Evolutionary conservation across 495 filamentous ascomycete genomes (phyloP), one percentile per base, ranked within the genome.

Genomic region (Pyrenula aspistea): DNA sequence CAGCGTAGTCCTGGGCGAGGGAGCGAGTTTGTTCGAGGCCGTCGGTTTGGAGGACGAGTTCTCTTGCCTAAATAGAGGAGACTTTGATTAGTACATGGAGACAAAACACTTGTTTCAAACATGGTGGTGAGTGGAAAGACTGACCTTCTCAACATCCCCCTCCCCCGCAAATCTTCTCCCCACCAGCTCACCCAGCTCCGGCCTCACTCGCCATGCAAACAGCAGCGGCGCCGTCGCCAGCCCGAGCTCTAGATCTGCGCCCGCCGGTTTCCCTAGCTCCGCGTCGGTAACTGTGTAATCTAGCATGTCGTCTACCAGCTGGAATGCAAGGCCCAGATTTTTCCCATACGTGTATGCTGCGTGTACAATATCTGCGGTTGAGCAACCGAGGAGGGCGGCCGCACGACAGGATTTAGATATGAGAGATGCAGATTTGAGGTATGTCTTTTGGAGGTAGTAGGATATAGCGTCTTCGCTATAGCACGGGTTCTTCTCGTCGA

Each of bases 371-470:
- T 85, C 81, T 1, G 81, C 78, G 15, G 89, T 81, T 22, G 83
- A 79, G 22, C 86, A 79, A 22, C 94, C 91, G 12, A 98, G 79
- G 23, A 98, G 71, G 2, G 93, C 92, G 1, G 93, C 80, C 1
- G 92, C 91, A 49, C 93, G 82, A 69, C 93, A 97, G 11, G 86
- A 91, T 68, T 98, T 98, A 65, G 87, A 92, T 63, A 98, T 97
- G 62, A 98, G 74, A 62, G 87, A 91, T 20, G 93, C 93, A 2
- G 89, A 91, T 75, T 98, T 98, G 59, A 98, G 79, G 66, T 98
- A 98, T 42, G 93, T 97, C 77, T 98, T 98, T 67, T 96, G 89
- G n/a, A 98, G 76, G 66, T 98, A 98, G 69, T 97, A 97, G 10
- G 84, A 76, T 56, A 98, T 76, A 1, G 89, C 88, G 24, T 96